Evolutionary conservation across 1,284 basidiomycete species (phyloP).

Genomic region (Peniophora sp.): DNA sequence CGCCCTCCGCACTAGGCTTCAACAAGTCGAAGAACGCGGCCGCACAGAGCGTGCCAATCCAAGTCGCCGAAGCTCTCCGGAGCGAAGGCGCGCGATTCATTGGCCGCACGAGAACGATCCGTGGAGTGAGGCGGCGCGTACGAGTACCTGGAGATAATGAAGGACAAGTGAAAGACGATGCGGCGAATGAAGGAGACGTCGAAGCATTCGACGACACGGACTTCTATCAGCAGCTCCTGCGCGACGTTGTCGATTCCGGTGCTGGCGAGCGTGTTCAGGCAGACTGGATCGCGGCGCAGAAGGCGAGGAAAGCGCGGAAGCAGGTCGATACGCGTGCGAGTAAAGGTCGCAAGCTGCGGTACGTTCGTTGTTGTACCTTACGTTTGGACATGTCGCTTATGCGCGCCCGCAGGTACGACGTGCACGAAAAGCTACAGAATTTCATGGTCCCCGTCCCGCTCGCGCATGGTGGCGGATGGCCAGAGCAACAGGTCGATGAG

Average conservation of each 20-base stretch:
- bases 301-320: constrained; percentile 62
- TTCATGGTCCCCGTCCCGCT: constrained; percentile 87
- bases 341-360: constrained; percentile 85
- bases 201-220: constrained; percentile 84
- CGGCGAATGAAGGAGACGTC: constrained; percentile 27
- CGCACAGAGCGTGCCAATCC: constrained; percentile 45
- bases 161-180: constrained; percentile 14
- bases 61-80: constrained; percentile 63
- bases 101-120: constrained; percentile 45
- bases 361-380: constrained; percentile 15
- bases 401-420: constrained; percentile 64
- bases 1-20: constrained; percentile 60
- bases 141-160: constrained; percentile 23
- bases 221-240: constrained; percentile 84
- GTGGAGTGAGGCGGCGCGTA: constrained; percentile 37
- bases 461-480: constrained; percentile 52
- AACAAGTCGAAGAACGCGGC: constrained; percentile 27
- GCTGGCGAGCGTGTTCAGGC: constrained; percentile 14
- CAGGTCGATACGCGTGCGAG: constrained; percentile 89
- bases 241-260: constrained; percentile 76
- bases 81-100: constrained; percentile 48
- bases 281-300: constrained; percentile 62
- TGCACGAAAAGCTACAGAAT: constrained; percentile 89
- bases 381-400: constrained; percentile 3
- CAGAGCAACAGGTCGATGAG: constrained; percentile 91